Evolutionary conservation across 2,329 filamentous ascomycete genomes (phyloP), one percentile per base, ranked within the genome.

Genomic region (Nothophoma quercina): DNA sequence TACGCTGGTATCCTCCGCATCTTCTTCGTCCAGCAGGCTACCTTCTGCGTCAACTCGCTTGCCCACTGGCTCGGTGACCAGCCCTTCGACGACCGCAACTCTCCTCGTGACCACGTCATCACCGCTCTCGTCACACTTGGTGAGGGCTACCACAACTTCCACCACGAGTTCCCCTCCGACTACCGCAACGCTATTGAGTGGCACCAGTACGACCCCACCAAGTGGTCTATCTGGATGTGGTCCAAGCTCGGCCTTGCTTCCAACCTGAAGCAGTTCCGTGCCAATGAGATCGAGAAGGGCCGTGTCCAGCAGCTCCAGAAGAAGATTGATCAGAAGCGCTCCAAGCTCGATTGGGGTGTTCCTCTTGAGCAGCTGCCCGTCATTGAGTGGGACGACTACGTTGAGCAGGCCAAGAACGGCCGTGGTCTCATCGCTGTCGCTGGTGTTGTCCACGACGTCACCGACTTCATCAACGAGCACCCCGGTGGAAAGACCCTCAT

Each of bases 11-110:
- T 82, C 61, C 75, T 81, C 48, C 76, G 79, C 61, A 79, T 81
- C 66, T 79, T 80, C 70, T 78, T 81, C 67, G 78, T 81, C 51
- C 79, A 82, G 67, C 79, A 82, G 68, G 78, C 78, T 39, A 81
- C 79, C 36, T 82, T 82, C 76, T 81, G 79, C 55, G 79, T 82
- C 72, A 82, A 82, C 73, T 81, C 79, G 7, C 77, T 82, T 41
- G 79, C 79, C 35, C 79, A 82, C 67, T 82, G 78, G 78, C 76
- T 82, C 50, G 79, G 79, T 23, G 75, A 77, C 55, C 75, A 77
- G 67, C 75, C 75, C 26, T 77, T 77, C 51, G 75, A 77, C 55
- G 75, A 77, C 69, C 73, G 75, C 60, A 77, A 77, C 69, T 73
- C 69, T 58, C 75, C 75, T 23, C 69, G 75, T 56, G 75, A 77